A percentile compares a stretch with the other conserved stretches of the same genome.
Conservation (phyloP, 768 basidiomycete species). For the Boletus rubroflammeus region DNA sequence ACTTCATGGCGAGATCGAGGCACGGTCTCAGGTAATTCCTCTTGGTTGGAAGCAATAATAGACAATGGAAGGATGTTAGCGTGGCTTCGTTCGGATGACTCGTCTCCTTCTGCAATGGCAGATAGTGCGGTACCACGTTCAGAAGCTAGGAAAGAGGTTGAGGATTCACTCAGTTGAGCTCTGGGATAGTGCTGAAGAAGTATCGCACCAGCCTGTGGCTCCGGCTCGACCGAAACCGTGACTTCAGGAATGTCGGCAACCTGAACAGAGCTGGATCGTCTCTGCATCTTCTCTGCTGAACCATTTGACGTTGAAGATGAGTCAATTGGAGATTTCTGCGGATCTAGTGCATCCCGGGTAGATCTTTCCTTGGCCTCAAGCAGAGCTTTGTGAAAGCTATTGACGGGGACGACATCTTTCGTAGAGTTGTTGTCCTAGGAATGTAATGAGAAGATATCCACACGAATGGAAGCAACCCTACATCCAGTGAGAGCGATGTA, state of each 20-base stretch:
- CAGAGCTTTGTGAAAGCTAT: constrained; percentile 46
- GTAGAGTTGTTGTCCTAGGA: constrained; percentile 33
- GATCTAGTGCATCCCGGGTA: not conserved
- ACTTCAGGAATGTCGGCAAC: constrained; percentile 5
- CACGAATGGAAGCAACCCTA: constrained; percentile 22
- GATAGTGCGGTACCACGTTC: constrained; percentile 49
- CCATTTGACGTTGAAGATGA: not conserved
- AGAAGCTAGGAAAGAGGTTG: constrained; percentile 19
- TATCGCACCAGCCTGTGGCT: not conserved
- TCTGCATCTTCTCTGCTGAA: not conserved
- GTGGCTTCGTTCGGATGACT: constrained; percentile 42
- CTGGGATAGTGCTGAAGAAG: constrained; percentile 1
- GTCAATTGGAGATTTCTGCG: not conserved
- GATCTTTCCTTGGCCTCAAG: constrained; percentile 31
- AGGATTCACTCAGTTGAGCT: not conserved
- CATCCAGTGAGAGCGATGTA: constrained; percentile 44
- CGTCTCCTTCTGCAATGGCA: constrained; percentile 70
- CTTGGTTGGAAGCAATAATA: not conserved
- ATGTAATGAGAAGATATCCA: constrained; percentile 9
- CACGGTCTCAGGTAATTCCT: not conserved
- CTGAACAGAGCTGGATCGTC: constrained; percentile 1
- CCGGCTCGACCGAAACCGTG: constrained; percentile 3
- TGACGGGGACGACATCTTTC: constrained; percentile 43
- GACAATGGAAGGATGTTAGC: not conserved
- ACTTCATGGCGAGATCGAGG: not conserved